These are phyloP conservation scores for Rutidosis leptorrhynchoides DNA, from an alignment of 129 eudicot genomes.

Conservation along the genomic window DNA sequence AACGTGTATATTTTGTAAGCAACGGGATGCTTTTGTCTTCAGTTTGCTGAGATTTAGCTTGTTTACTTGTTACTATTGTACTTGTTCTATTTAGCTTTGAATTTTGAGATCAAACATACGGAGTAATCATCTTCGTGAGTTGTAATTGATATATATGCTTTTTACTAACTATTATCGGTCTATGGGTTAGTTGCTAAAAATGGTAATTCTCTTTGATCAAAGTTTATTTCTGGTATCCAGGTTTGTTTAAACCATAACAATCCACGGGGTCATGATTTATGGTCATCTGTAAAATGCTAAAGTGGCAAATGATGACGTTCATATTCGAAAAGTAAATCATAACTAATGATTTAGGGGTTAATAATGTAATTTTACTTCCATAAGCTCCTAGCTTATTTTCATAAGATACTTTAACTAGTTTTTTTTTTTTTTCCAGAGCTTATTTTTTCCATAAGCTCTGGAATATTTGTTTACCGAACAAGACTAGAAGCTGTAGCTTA, in stretches of 20 bases:
- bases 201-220: not conserved
- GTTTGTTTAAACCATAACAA: not conserved
- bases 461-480: no score
- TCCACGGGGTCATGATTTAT: no score
- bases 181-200: not conserved
- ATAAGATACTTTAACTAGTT: no score
- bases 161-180: not conserved
- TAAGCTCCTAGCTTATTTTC: no score
- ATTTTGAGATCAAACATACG: constrained; percentile 11
- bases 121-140: not conserved
- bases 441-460: no score
- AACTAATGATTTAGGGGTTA: no score
- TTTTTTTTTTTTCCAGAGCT: no score
- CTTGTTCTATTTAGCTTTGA: constrained; percentile 5
- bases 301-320: no score
- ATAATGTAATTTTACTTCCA: no score
- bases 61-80: not conserved
- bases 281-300: no score
- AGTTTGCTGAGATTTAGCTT: not conserved
- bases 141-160: not conserved
- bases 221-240: not conserved
- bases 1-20: constrained; percentile 26
- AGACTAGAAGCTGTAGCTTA: no score
- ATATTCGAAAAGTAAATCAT: no score
- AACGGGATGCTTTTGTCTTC: constrained; percentile 20